These are phyloP conservation scores for Acorus gramineus DNA, from an alignment of 106 monocot species.

Conservation along the genomic window DNA sequence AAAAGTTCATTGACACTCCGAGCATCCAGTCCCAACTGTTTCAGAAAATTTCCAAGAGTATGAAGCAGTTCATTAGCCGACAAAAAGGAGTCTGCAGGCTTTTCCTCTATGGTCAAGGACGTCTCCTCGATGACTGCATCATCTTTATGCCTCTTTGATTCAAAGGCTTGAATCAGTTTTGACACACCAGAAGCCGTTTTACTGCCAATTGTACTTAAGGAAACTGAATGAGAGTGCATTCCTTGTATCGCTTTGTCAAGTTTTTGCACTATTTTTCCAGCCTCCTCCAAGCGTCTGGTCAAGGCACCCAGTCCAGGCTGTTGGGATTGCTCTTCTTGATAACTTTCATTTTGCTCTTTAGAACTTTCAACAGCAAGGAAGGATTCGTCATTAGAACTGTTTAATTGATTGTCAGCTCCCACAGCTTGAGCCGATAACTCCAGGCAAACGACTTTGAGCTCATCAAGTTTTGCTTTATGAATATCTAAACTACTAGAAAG, in stretches of 20 bases:
- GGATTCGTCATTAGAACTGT: not conserved
- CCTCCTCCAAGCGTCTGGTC: constrained; percentile 31
- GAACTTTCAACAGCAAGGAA: not conserved
- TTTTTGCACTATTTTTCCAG: constrained; percentile 26
- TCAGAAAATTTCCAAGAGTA: constrained; percentile 34
- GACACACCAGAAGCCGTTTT: constrained; percentile 47
- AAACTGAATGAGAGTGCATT: constrained; percentile 30
- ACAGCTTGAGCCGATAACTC: constrained; percentile 7
- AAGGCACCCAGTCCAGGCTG: constrained; percentile 9
- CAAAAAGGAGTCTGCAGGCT: constrained; percentile 27
- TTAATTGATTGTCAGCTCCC: constrained; percentile 8
- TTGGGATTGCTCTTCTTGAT: no score
- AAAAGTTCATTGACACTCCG: constrained; percentile 18
- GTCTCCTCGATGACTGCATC: constrained; percentile 18
- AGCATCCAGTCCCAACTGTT: constrained; percentile 32
- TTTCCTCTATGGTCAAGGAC: constrained; percentile 21
- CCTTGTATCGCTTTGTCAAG: constrained; percentile 49
- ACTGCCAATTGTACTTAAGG: constrained; percentile 24
- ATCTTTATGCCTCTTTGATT: constrained; percentile 42
- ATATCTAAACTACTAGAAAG: constrained; percentile 35
- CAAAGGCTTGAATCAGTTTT: constrained; percentile 89
- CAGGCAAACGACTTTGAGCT: constrained; percentile 10
- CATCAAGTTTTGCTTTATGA: constrained; percentile 30
- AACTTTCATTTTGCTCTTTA: not conserved
- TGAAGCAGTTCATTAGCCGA: constrained; percentile 27